Percentiles rank a stretch among this genome's conserved stretches.
phyloP scores from a whole-genome alignment of 2,329 filamentous ascomycete species.

The Botryotinia globosa region DNA sequence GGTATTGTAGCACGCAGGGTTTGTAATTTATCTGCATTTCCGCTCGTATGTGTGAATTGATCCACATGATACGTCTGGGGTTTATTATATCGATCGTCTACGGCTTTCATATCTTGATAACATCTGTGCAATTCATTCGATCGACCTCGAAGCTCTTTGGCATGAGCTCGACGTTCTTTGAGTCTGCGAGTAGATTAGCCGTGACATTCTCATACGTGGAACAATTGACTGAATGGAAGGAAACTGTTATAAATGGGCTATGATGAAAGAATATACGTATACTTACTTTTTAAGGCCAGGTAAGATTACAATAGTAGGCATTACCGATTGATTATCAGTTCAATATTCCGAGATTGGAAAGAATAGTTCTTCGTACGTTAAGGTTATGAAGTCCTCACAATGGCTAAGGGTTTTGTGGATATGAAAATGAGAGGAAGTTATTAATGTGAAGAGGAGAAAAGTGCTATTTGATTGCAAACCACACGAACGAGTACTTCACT shows the following conservation, averaged over 20 bases:
- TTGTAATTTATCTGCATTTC: neutral
- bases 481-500: neutral
- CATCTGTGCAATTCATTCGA: neutral
- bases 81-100: neutral
- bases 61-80: neutral
- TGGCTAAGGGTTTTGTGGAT: neutral
- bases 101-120: constrained; percentile 1
- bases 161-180: constrained; percentile 3
- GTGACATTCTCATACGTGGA: no score
- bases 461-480: neutral
- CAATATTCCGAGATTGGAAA: neutral
- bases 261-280: neutral
- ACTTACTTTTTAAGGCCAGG: neutral
- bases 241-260: neutral
- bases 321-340: neutral
- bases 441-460: neutral
- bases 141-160: constrained; percentile 3
- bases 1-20: neutral
- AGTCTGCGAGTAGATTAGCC: neutral
- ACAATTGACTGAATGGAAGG: neutral
- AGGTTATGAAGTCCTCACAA: neutral
- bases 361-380: no score
- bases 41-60: neutral
- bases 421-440: neutral
- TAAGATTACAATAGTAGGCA: neutral